These are phyloP conservation scores for Diaporthe sp. DNA, from an alignment of 2,329 filamentous ascomycete genomes.

Conservation along the genomic window DNA sequence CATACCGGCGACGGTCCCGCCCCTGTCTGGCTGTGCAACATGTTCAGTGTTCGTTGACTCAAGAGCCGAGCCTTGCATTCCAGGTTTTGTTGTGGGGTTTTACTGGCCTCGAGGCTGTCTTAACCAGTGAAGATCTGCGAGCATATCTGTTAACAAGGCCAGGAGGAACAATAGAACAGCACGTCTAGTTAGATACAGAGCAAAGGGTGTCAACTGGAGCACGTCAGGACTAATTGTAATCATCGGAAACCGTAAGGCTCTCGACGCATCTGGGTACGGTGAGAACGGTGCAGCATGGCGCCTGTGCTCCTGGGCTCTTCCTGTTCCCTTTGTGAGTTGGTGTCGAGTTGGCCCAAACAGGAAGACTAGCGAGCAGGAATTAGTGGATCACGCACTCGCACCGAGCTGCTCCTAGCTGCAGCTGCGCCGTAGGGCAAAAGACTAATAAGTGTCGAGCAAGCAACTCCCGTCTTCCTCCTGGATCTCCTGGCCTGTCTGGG, in stretches of 20 bases:
- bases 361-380: conserved; percentile 25
- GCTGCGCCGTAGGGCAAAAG: conserved; percentile 26
- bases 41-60: not conserved
- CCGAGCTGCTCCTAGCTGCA: conserved; percentile 24
- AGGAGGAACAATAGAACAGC: not conserved
- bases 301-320: not conserved
- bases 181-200: not conserved
- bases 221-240: not conserved
- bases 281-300: not conserved
- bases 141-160: not conserved
- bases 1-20: not conserved
- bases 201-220: not conserved
- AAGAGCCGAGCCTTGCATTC: not conserved
- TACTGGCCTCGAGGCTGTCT: not conserved
- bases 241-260: not conserved
- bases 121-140: conserved; percentile 22
- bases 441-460: conserved; percentile 17
- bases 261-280: not conserved
- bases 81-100: conserved; percentile 18
- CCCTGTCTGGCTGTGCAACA: too few relatives aligned
- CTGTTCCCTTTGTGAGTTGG: not conserved
- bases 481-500: not conserved
- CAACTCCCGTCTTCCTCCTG: conserved; percentile 22
- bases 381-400: conserved; percentile 5
- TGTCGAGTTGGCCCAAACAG: conserved; percentile 1